Base-by-base conservation (phyloP, 495 filamentous ascomycete genomes). In the Xylaria longipes region DNA sequence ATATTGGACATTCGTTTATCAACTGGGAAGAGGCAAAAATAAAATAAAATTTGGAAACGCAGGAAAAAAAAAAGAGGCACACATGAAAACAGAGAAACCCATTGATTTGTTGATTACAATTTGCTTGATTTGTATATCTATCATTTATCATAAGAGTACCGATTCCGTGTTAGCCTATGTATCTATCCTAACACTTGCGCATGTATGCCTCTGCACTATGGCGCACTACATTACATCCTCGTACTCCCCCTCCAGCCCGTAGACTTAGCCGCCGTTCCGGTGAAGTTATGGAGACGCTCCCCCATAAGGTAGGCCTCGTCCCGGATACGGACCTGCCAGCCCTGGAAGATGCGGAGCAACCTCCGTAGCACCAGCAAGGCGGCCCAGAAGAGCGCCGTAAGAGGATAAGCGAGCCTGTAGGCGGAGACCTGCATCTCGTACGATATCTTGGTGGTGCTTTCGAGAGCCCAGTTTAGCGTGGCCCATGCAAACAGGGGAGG, bases 301-400 rank as follows among this genome's bases (percentile, higher is more conserved):
- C 96, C 96, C 76, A 98, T 96, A 72, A 98, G 83, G 76, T 98
- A 99, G 9, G 97, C 95, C 81, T 99, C 96, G 77, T 99, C 96
- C 41, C 91, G 83, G 61, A 99, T 94, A 73, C 89, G 89, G 76
- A 89, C 86, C 77, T 92, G 89, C 96, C 96, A 99, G 52, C 87
- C 84, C 31, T 89, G 86, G 70, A 95, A 87, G 41, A 91, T 82
- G 52, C 87, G 88, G 48, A 95, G 80, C 50, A 91, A 81, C 66
- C 85, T 84, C 60, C 81, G 83, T 25, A 79, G 61, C 37, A 77
- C 74, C n/a, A 79, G 25, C 3, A 78, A 66, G 0, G 67, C 72
- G 25, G 81, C 74, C 15, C 89, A 74, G 35, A 80, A 83, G 3
- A 91, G 72, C 0, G 84, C 78, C 48, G 91, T 82, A 11, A 87